Conservation (phyloP, 306 rosid genomes). For the Argentina anserina region DNA sequence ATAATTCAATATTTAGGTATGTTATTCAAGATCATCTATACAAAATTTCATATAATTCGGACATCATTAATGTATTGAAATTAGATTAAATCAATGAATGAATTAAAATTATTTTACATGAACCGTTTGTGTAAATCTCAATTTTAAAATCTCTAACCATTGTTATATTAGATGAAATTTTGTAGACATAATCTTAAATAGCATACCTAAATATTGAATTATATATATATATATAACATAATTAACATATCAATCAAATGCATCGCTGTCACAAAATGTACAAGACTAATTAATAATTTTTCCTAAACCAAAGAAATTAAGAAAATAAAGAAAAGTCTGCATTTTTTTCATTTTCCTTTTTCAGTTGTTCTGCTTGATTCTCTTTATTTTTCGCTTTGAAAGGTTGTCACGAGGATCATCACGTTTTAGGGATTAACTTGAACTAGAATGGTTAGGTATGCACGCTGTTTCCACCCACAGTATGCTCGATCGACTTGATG, state of each 20-base stretch:
- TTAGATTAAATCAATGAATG: no score
- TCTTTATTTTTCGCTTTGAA: conserved; percentile 6
- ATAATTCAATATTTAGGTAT: no score
- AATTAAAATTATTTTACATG: no score
- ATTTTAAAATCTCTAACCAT: no score
- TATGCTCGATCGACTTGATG: conserved; percentile 4
- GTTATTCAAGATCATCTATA: no score
- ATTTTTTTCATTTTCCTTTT: background rate
- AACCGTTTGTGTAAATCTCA: no score
- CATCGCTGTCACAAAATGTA: background rate
- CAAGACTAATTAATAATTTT: background rate
- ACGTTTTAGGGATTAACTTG: background rate
- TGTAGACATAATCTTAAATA: no score
- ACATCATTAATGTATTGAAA: no score
- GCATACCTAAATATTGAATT: no score
- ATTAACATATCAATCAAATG: background rate
- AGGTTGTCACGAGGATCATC: background rate
- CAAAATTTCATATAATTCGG: no score
- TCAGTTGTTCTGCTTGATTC: background rate
- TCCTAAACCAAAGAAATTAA: background rate
- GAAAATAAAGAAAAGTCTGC: background rate
- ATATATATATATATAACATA: background rate
- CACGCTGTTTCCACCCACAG: background rate
- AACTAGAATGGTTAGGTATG: background rate
- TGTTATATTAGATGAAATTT: no score